Conservation (phyloP, 305 asterid genomes). For the Fraxinus floribunda region DNA sequence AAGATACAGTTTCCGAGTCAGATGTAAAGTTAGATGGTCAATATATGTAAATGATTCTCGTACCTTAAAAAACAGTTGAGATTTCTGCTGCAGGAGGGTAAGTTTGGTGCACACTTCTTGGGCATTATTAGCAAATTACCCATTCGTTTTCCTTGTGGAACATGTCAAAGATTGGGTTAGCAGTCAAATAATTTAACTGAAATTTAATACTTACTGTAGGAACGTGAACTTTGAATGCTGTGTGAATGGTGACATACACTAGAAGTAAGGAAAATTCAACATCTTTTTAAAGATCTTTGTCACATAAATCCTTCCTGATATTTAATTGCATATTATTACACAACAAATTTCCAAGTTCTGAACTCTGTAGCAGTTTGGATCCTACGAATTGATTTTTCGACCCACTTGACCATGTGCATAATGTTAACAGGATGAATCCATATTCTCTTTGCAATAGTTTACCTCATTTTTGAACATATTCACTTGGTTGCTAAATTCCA, state of each 20-base stretch:
- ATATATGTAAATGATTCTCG: not conserved
- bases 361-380: not conserved
- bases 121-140: not conserved
- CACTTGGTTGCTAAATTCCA: not conserved
- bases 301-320: not conserved
- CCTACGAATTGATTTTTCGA: not conserved
- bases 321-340: not conserved
- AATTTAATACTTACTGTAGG: not conserved
- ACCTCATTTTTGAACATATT: constrained; percentile 6
- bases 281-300: not conserved
- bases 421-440: not conserved
- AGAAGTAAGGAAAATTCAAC: not conserved
- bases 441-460: not conserved
- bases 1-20: not conserved
- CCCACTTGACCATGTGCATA: not conserved
- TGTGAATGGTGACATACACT: not conserved
- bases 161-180: not conserved
- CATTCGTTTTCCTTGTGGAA: not conserved
- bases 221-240: not conserved
- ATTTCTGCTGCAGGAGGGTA: not conserved
- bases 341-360: not conserved
- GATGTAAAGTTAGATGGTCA: not conserved
- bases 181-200: not conserved
- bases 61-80: not conserved
- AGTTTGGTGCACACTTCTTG: not conserved